A percentile compares a stretch with the other conserved stretches of the same genome.
phyloP scores from a whole-genome alignment of 1,139 yeast genomes.

The Torulaspora pretoriensis region DNA sequence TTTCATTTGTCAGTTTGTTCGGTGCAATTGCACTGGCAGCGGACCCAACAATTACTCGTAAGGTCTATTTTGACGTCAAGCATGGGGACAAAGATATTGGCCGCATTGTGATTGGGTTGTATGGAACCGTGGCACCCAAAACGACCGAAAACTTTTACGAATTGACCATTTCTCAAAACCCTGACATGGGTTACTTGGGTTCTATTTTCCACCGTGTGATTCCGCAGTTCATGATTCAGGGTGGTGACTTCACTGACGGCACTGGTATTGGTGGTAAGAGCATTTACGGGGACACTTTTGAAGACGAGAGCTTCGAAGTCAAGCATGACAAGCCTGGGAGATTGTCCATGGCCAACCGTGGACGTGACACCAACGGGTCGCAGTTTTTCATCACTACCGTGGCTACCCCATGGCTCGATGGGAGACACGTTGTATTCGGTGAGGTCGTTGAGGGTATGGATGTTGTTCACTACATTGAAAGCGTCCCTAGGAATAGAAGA shows the following conservation, averaged over 20 bases:
- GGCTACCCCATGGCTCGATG: slow-evolving; percentile 60
- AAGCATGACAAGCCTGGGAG: slow-evolving; percentile 66
- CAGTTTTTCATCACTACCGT: slow-evolving; percentile 74
- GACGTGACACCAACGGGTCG: slow-evolving; percentile 74
- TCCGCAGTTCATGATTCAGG: slow-evolving; percentile 74
- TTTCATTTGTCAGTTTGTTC: slow-evolving; percentile 10
- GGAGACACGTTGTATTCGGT: slow-evolving; percentile 76
- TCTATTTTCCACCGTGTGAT: slow-evolving; percentile 75
- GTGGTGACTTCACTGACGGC: slow-evolving; percentile 71
- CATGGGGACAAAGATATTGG: slow-evolving; percentile 60
- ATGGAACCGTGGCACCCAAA: slow-evolving; percentile 69
- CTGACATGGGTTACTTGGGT: slow-evolving; percentile 47
- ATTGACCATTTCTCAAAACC: slow-evolving; percentile 50
- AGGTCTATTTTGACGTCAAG: slow-evolving; percentile 56
- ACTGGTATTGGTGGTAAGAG: slow-evolving; percentile 74
- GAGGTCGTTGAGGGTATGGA: slow-evolving; percentile 68
- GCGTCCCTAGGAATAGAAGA: slow-evolving; percentile 46
- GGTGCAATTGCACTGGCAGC: slow-evolving; percentile 12
- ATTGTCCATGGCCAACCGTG: slow-evolving; percentile 78
- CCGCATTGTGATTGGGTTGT: slow-evolving; percentile 63
- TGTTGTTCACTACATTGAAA: slow-evolving; percentile 51
- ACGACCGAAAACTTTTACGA: slow-evolving; percentile 71
- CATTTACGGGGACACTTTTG: slow-evolving; percentile 63
- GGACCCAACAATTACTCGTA: slow-evolving; percentile 36
- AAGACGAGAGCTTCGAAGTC: slow-evolving; percentile 64